These are phyloP conservation scores for Conticribra weissflogii DNA, from an alignment of 108 stramenopile genomes.

Conservation along the genomic window DNA sequence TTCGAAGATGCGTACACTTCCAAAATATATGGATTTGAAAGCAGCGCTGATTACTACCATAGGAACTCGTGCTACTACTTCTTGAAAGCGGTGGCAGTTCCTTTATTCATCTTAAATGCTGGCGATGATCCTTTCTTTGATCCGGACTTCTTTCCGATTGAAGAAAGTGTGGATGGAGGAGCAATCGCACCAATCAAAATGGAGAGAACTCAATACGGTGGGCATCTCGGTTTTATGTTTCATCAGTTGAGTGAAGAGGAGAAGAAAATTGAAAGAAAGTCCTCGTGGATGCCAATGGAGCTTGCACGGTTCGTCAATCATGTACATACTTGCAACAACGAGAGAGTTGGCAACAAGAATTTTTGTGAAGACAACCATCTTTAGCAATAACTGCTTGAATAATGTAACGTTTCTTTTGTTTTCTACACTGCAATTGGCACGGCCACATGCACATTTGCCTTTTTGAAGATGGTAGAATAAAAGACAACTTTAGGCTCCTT, in stretches of 20 bases:
- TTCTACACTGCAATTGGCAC: too few relatives aligned
- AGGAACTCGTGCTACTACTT: conserved; percentile 55
- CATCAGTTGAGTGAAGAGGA: conserved; percentile 2
- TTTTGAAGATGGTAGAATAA: too few relatives aligned
- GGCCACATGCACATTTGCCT: too few relatives aligned
- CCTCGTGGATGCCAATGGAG: too few relatives aligned
- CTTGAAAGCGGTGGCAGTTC: conserved; percentile 65
- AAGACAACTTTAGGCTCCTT: too few relatives aligned
- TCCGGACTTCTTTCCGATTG: conserved; percentile 35
- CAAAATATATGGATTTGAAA: conserved; percentile 72
- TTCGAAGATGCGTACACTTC: conserved; percentile 75
- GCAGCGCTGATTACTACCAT: conserved; percentile 77
- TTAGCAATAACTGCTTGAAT: too few relatives aligned
- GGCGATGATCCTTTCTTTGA: conserved; percentile 84
- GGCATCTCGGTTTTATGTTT: conserved; percentile 65
- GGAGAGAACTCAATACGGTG: conserved; percentile 59
- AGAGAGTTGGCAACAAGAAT: too few relatives aligned
- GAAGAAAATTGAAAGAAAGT: too few relatives aligned
- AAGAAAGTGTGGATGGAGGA: conserved; percentile 46
- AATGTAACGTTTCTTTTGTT: too few relatives aligned
- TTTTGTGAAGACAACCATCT: too few relatives aligned
- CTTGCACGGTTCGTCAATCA: too few relatives aligned
- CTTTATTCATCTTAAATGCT: conserved; percentile 71
- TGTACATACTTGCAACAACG: too few relatives aligned
- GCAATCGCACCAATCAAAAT: conserved; percentile 59